Percentiles rank a stretch among this genome's conserved stretches.
Conservation (phyloP, 2,329 filamentous ascomycete genomes). For the Orbilia quercus region DNA sequence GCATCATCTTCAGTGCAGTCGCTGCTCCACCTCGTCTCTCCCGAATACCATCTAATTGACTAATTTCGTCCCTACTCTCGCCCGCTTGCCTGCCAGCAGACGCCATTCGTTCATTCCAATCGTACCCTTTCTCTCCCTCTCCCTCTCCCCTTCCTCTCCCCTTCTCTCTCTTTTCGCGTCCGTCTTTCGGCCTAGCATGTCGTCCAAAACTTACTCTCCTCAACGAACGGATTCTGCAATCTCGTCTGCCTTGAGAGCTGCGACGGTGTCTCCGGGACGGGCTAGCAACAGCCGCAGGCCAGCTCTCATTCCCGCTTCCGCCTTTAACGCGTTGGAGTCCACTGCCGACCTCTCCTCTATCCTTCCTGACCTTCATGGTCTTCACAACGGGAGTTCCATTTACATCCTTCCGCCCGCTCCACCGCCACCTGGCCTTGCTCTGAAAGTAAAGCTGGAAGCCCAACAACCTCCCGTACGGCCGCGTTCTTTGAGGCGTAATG, state of each 20-base stretch:
- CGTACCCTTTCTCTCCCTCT: not conserved
- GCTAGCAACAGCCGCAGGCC: conserved; percentile 30
- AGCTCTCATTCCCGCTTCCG: conserved; percentile 45
- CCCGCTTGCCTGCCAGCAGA: not conserved
- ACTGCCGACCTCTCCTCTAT: conserved; percentile 47
- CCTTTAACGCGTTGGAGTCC: conserved; percentile 47
- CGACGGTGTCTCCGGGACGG: conserved; percentile 29
- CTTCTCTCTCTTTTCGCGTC: not conserved
- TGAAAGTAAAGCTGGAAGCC: conserved; percentile 40
- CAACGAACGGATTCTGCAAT: conserved; percentile 36
- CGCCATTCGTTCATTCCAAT: not conserved
- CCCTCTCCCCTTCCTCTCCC: not conserved
- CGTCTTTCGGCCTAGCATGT: conserved; percentile 11
- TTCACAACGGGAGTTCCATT: conserved; percentile 29
- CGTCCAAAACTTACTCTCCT: conserved; percentile 37
- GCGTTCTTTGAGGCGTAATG: conserved; percentile 17
- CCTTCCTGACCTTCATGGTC: conserved; percentile 42
- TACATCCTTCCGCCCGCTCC: conserved; percentile 47
- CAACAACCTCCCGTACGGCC: conserved; percentile 31
- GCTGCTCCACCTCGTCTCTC: not conserved
- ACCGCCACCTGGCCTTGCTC: conserved; percentile 33
- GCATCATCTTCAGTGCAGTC: too few relatives aligned
- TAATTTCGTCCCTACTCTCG: conserved; percentile 8
- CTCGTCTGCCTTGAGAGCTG: conserved; percentile 27
- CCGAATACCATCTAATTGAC: not conserved